phyloP scores from a whole-genome alignment of 345 rosid genomes.

The Pistacia integerrima region DNA sequence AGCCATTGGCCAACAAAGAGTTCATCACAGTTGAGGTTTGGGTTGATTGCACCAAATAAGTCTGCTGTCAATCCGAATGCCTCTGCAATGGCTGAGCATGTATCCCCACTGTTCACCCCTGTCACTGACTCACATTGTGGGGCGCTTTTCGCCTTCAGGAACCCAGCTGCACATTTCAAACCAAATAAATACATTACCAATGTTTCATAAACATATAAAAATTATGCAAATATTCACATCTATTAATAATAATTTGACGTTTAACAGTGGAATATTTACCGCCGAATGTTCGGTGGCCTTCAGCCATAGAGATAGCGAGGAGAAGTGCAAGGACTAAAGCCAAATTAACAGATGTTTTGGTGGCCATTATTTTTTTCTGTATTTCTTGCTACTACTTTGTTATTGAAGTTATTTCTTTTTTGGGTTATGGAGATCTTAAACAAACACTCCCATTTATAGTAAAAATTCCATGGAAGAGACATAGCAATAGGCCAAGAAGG shows the following conservation, averaged over 20 bases:
- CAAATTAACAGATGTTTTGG: slow-evolving; percentile 11
- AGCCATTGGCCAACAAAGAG: slow-evolving; percentile 48
- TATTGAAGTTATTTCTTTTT: neutral
- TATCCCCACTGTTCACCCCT: slow-evolving; percentile 13
- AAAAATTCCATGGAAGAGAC: neutral
- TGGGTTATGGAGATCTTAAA: neutral
- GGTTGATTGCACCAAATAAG: slow-evolving; percentile 27
- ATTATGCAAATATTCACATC: too few relatives aligned
- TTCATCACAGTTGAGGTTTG: slow-evolving; percentile 31
- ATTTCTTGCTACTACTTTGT: neutral
- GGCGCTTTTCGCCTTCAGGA: neutral
- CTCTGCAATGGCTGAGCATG: slow-evolving; percentile 13
- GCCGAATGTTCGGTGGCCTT: slow-evolving; percentile 3
- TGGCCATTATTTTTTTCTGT: slow-evolving; percentile 16
- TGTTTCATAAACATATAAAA: neutral
- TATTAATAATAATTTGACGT: too few relatives aligned
- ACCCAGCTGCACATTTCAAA: neutral
- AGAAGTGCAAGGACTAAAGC: slow-evolving; percentile 22
- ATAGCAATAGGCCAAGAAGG: neutral
- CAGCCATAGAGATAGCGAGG: slow-evolving; percentile 21
- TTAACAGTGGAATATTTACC: neutral
- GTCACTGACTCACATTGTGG: slow-evolving; percentile 19
- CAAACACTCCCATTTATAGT: neutral
- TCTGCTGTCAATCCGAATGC: neutral
- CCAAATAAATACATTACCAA: neutral